Base-by-base conservation (phyloP, 2,329 filamentous ascomycete species). In the Fusarium sp. region DNA sequence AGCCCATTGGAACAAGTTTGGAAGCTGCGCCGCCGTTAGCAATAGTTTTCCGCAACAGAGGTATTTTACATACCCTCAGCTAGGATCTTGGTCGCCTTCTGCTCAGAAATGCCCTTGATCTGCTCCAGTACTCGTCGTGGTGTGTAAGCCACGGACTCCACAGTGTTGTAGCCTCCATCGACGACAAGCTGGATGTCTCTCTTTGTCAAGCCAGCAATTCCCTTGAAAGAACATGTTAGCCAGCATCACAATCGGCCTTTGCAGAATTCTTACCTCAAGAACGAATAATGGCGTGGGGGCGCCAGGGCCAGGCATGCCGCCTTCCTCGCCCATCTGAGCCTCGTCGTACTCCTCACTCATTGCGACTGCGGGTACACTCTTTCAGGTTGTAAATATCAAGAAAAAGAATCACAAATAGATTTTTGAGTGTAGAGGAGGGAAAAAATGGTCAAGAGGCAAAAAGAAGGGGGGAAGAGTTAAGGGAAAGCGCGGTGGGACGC, bases 1-100 rank as follows among this genome's bases (percentile, higher is more conserved):
- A 99, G 44, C 96, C 96, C 95, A 99, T 97, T 0, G 96, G 96
- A 1, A 99, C 96, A 54, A 98, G 88, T 81, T 98, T 99, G 2
- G 94, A 95, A 29, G 95, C 95, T 97, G 38, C 3, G 3, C 16
- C 43, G n/a, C 2, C 6, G 16, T 78, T 38, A 78, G 66, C 30
- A 16, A 55, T 10, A 6, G 29, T 16, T 18, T 20, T 5, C 11
- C 18, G 5, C 32, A 14, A 12, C 11, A 9, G 9, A 14, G n/a
- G 7, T 9, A 1, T 47, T 22, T 9, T 8, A 58, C 82, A 71
- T 80, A 95, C 95, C 95, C 86, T 98, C 96, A 16, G 89, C 90
- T 29, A 99, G 85, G 43, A 99, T 90, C 78, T 98, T 98, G 34
- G 89, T 90, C 4, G 97, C 96, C 80, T 99, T 99, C 77, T 97